Evolutionary conservation across 176 grass and related monocot genomes (phyloP).

Genomic region (Triticum monococcum): DNA sequence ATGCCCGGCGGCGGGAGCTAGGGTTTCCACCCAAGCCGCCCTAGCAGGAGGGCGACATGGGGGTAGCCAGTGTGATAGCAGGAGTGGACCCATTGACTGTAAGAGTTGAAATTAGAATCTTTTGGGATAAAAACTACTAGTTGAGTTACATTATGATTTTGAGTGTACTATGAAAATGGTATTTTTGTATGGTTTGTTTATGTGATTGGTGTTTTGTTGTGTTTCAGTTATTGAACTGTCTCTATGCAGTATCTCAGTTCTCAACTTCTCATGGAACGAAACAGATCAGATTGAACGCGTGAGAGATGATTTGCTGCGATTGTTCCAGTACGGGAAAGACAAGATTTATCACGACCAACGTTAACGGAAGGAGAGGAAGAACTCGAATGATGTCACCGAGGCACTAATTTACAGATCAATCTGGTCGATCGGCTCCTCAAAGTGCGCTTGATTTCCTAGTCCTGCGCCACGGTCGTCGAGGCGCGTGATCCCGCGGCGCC

Average conservation of each 20-base stretch:
- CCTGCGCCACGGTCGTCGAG: not conserved
- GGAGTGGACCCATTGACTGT: no score
- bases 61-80: no score
- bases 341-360: not conserved
- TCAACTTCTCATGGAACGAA: not conserved
- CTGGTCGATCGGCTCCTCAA: not conserved
- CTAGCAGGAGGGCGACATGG: no score
- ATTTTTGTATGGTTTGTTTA: not conserved
- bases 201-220: not conserved
- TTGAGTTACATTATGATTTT: not conserved
- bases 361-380: not conserved
- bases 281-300: not conserved
- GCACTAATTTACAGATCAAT: conserved; percentile 8
- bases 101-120: no score
- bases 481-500: not conserved
- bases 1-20: no score
- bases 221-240: not conserved
- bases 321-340: not conserved
- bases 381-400: not conserved
- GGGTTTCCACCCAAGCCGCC: no score
- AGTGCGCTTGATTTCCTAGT: not conserved
- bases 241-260: not conserved
- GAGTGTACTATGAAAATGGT: not conserved
- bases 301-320: not conserved
- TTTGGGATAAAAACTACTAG: no score